phyloP scores from a whole-genome alignment of 495 filamentous ascomycete genomes.

The Bacidia gigantensis region DNA sequence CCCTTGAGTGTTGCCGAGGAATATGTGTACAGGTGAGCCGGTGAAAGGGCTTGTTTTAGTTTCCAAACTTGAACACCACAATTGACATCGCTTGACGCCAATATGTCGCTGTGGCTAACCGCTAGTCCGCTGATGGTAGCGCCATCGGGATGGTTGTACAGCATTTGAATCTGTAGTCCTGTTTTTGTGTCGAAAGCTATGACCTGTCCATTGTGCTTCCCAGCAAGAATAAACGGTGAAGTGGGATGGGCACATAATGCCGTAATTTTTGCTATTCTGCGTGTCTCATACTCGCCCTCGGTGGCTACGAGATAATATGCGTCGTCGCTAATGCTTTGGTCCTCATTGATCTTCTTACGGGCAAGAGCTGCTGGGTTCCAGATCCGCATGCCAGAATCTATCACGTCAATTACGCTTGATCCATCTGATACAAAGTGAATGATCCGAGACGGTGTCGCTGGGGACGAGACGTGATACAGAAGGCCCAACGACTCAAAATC shows the following conservation, averaged over 20 bases:
- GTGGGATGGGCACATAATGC: conserved; percentile 6
- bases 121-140: conserved; percentile 4
- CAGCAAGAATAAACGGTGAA: conserved; percentile 2
- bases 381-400: conserved; percentile 22
- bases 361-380: conserved; percentile 18
- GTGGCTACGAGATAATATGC: conserved; percentile 2
- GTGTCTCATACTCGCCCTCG: conserved; percentile 4
- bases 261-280: conserved; percentile 1
- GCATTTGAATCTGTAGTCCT: too few relatives aligned
- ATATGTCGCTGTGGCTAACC: not conserved
- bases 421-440: conserved; percentile 21
- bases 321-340: conserved; percentile 8
- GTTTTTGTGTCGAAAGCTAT: too few relatives aligned
- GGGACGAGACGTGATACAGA: conserved; percentile 20
- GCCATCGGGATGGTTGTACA: too few relatives aligned
- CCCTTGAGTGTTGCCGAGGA: not conserved
- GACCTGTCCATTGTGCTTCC: conserved; percentile 5
- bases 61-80: conserved; percentile 4
- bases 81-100: conserved; percentile 4
- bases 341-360: conserved; percentile 1
- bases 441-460: conserved; percentile 13
- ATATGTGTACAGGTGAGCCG: not conserved
- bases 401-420: conserved; percentile 20
- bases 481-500: conserved; percentile 25
- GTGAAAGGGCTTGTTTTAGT: not conserved